These are phyloP conservation scores for Tetrapisispora namnaoensis DNA, from an alignment of 805 yeast genomes.

Conservation along the genomic window DNA sequence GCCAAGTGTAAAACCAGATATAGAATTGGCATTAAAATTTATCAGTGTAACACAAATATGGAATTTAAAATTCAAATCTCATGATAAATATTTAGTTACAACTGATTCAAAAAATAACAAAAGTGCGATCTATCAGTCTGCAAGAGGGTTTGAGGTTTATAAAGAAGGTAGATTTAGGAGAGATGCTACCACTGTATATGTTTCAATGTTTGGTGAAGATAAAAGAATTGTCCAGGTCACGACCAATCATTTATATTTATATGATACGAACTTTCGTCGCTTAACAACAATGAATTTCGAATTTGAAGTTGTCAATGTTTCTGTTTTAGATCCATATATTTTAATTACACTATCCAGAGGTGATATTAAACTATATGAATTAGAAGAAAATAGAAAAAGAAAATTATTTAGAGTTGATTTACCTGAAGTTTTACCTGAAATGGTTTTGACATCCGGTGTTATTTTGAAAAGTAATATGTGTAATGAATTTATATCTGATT, in stretches of 20 bases:
- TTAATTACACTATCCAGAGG: slow-evolving; percentile 59
- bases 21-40: slow-evolving; percentile 60
- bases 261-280: slow-evolving; percentile 50
- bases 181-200: slow-evolving; percentile 53
- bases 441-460: slow-evolving; percentile 62
- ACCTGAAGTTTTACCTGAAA: slow-evolving; percentile 32
- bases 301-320: slow-evolving; percentile 55
- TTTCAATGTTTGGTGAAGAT: slow-evolving; percentile 48
- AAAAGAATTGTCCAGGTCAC: slow-evolving; percentile 67
- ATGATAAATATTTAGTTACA: slow-evolving; percentile 55
- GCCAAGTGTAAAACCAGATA: slow-evolving; percentile 58
- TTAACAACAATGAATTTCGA: slow-evolving; percentile 43
- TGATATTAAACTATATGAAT: slow-evolving; percentile 52
- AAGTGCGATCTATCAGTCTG: slow-evolving; percentile 59
- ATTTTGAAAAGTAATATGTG: slow-evolving; percentile 43
- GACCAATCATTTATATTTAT: slow-evolving; percentile 51
- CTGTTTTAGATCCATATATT: slow-evolving; percentile 51
- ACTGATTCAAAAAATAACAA: slow-evolving; percentile 56
- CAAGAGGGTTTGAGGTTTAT: slow-evolving; percentile 50
- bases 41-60: slow-evolving; percentile 67
- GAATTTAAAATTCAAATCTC: slow-evolving; percentile 43
- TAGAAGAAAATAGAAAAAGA: slow-evolving; percentile 29
- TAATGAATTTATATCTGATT: slow-evolving; percentile 30
- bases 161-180: slow-evolving; percentile 54
- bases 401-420: slow-evolving; percentile 30